Base-by-base conservation (phyloP, 139 green algal genomes). In the Mesotaenium endlicherianum region DNA sequence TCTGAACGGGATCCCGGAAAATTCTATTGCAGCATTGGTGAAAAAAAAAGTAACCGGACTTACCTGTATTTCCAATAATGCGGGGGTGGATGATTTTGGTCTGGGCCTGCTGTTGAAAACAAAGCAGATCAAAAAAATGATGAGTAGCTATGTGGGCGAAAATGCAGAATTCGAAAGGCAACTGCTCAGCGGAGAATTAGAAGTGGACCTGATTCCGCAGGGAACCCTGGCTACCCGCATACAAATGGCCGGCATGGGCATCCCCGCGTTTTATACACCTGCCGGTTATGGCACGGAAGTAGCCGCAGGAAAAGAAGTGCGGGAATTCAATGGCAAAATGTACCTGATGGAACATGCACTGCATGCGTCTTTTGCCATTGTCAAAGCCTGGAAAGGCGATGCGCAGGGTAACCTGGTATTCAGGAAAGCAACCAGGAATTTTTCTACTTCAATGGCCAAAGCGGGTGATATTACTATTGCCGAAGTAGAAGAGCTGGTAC, bases 231-330 rank as follows among this genome's bases (percentile, higher is more conserved):
- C 57, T 4, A 16, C 14, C 14, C 14, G 30, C 4, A 30, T 70
- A 4, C 16, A 82, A 85, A 36, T 83, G 70, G 42, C 50, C 74
- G 64, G 64, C 26, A 31, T 31, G 30, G 64, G 64, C 26, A 74
- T 74, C 30, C 64, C 64, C 30, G 64, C 64, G 6, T 74, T 74
- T 31, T 74, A 49, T 31, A 74, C 64, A 3, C 3, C 30, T 20
- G 44, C 64, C 16, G 64, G 64, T 3, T 8, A 47, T 3, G 64
- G 64, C 34, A 74, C 64, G 30, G 30, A n/a, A 14, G 34, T 74
- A 4, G 64, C 64, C 31, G 64, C 43, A 74, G 64, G 64, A 3
- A 74, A 74, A 45, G 64, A 74, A n/a, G 17, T 20, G 4, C 64
- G 64, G 3, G 31, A 74, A 31, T 74, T 74, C 34, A 31, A 45